Evolutionary conservation across 2,329 filamentous ascomycete genomes (phyloP), one percentile per base, ranked within the genome.

Genomic region (Pseudocercospora cruenta): DNA sequence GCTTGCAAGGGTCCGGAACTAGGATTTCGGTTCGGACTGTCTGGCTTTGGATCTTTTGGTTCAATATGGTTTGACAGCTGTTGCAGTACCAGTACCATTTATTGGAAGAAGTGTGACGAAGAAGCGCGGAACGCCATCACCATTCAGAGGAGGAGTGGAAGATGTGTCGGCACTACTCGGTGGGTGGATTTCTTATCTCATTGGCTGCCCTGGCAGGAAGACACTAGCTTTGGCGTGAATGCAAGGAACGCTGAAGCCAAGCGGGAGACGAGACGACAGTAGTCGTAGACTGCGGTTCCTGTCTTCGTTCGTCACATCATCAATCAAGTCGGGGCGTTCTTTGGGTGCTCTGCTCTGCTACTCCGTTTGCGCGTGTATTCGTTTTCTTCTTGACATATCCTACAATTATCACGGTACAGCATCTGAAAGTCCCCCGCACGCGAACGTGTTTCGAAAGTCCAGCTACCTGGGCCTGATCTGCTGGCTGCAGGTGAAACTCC

Each of bases 131-230:
- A 3, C 7, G 10, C 19, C 43, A 8, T 7, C 43, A 45, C 43
- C 43, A 45, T 3, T 21, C 2, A 22, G n/a, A 47, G 43, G 14
- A 12, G 10, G 31, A 14, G 33, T 2, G 12, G 33, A 5, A 39
- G 36, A 39, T 39, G 39, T 43, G 16, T 43, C 39, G 39, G 39
- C 39, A 43, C 21, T 22, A 43, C 21, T 22, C 5, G 31, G 19
- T 36, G 55, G 55, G 16, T 21, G 24, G 55, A 31, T 21, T 24
- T 19, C 28, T 19, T 28, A 5, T 16, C 8, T 39, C 3, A 58
- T 58, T 58, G 28, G 55, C 54, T 58, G 31, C 55, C 31, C 55
- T 58, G 55, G 55, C 31, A 19, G n/a, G 31, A 43, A 39, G 58
- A 31, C 58, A 33, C 45, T 60, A 60, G 58, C 19, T n/a, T 47